Base-by-base conservation (phyloP, 257 asterid genomes). In the Fraxinus quadrangulata region DNA sequence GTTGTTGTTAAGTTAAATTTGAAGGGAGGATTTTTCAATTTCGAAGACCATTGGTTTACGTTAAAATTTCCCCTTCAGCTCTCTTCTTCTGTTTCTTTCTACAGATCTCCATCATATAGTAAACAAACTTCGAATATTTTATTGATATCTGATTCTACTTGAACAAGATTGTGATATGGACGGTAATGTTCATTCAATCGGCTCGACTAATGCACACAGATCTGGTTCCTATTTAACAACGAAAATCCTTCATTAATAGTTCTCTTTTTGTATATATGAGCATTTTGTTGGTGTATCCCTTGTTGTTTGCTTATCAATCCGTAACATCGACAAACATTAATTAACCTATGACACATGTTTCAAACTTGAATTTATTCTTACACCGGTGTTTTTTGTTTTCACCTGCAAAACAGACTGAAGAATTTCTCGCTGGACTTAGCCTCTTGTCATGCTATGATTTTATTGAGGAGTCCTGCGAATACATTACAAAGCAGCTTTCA, bases 361-460 rank as follows among this genome's bases (percentile, higher is more conserved):
- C 79, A 39, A 37, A 45, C 74, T 78, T 77, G 70, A 78, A 78
- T 37, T 42, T 67, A 34, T 80, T 82, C 77, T 75, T 49, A 77
- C 42, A 54, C 72, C 47, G 54, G 17, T 70, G 56, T 67, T 76
- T 34, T 68, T 67, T 76, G 30, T 74, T 79, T 77, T 83, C 6
- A 79, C 78, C 73, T 78, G 82, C 85, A 65, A 73, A 81, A 81
- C 96, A 96, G 99, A 93, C 97, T 19, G 98, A 93, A 85, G 98
- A 96, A 79, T 92, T 82, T 84, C 82, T 96, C 51, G 88, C 97
- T 73, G 98, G 98, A 79, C 80, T 83, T 87, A 83, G 86, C 80
- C 90, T 90, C 61, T 78, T 93, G 88, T 82, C 87, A 33, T 88
- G 94, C 84, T 96, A 96, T 80, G 97, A 90, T 78, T 90, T 82